Evolutionary conservation across 164 flowering plant species (phyloP).

Genomic region (Amborella trichopoda): DNA sequence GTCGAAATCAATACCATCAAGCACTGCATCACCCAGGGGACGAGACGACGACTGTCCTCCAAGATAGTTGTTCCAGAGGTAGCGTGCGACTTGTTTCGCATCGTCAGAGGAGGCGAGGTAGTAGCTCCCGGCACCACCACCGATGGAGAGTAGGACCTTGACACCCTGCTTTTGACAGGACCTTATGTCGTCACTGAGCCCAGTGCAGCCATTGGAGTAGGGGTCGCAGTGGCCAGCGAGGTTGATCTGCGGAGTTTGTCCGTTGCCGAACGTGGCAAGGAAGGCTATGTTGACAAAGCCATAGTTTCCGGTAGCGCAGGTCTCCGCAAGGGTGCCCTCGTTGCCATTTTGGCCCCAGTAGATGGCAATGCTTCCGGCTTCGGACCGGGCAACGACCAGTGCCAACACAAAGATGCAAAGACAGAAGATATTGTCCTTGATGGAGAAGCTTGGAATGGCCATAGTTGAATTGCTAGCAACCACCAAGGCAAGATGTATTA

Average conservation of each 20-base stretch:
- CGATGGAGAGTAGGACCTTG: constrained; percentile 16
- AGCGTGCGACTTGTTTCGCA: too few species aligned
- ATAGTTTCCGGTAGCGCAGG: constrained; percentile 14
- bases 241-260: constrained; percentile 7
- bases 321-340: constrained; percentile 9
- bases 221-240: constrained; percentile 15
- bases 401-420: too few species aligned
- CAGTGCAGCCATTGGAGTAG: constrained; percentile 1
- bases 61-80: constrained; percentile 23
- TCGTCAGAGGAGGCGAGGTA: constrained; percentile 15
- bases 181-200: constrained; percentile 3
- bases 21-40: constrained; percentile 14
- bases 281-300: constrained; percentile 10
- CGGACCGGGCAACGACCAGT: neutral
- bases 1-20: constrained; percentile 23
- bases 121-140: constrained; percentile 14
- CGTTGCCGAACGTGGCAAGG: constrained; percentile 11
- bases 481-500: too few species aligned
- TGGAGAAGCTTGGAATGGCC: too few species aligned
- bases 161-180: constrained; percentile 11
- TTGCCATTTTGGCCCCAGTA: constrained; percentile 16
- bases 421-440: too few species aligned
- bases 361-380: constrained; percentile 5
- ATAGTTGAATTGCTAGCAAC: too few species aligned
- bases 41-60: constrained; percentile 12